Base-by-base conservation (phyloP, 2,329 filamentous ascomycete genomes). In the Neofusicoccum parvum region DNA sequence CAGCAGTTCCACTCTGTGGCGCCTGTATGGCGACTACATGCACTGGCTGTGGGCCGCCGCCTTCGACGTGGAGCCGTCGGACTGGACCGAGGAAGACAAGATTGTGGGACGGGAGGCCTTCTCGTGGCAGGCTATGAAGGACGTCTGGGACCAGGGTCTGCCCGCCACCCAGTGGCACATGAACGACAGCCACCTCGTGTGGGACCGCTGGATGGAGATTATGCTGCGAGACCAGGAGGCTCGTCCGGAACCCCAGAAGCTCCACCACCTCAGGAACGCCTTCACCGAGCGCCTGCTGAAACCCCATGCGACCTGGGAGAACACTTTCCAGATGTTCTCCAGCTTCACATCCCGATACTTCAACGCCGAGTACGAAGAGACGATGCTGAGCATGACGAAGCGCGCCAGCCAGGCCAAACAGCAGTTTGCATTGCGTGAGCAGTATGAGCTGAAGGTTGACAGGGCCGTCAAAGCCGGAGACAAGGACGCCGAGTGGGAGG, bases 11-110 rank as follows among this genome's bases (percentile, higher is more conserved):
- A 87, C 86, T 68, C 80, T 94, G 46, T 95, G 92, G 92, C 84
- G 88, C 67, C 85, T 88, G 34, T 94, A 94, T 74, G 92, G 89
- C 76, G 88, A 93, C 71, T 94, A 90, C 78, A 88, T 94, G 68
- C 89, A 89, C 83, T 85, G 86, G 20, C 86, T 93, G 11, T 89
- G 91, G 76, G 83, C 83, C 60, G 86, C 87, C 69, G 88, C 86
- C 71, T 86, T 89, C 74, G 84, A 83, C 66, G 77, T 79, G 63
- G 82, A 85, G 10, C 75, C 75, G 34, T 75, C 77, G 62, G 72
- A 75, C 32, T 84, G 81, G 86, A 79, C 88, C 6, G 84, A 87
- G 34, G 90, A 93, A 34, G 91, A 94, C 70, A 87, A 87, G 71
- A 79, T 85, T 59, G 80, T 91, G 66, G 91, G 88, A 59, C 86